phyloP scores from a whole-genome alignment of 441 rosid genomes.

The Mallotus repandus region DNA sequence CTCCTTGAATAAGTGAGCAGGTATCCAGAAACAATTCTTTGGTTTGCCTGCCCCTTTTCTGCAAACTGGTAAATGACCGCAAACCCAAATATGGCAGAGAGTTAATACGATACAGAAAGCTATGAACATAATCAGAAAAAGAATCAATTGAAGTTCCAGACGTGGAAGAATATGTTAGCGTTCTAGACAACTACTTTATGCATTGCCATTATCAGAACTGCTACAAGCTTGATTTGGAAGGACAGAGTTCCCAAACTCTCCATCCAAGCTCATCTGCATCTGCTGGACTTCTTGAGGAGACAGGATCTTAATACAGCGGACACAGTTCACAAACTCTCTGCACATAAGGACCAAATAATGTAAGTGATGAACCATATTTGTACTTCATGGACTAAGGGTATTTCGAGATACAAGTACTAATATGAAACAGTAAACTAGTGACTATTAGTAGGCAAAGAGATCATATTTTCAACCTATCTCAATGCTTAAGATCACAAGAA shows the following conservation, averaged over 20 bases:
- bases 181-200: conserved; percentile 34
- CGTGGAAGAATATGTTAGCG: conserved; percentile 26
- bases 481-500: background rate
- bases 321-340: conserved; percentile 92
- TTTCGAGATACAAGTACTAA: background rate
- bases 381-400: background rate
- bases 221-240: conserved; percentile 81
- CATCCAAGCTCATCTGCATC: conserved; percentile 97
- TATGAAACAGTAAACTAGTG: background rate
- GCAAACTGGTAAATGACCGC: background rate
- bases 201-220: conserved; percentile 85
- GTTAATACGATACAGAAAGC: conserved; percentile 17
- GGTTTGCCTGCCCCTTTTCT: conserved; percentile 4
- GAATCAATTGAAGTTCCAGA: conserved; percentile 16
- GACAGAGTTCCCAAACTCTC: conserved; percentile 61
- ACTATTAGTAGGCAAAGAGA: background rate
- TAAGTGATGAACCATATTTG: background rate
- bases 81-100: conserved; percentile 3
- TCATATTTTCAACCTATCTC: background rate
- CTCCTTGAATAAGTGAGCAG: background rate
- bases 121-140: conserved; percentile 19
- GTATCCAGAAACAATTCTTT: conserved; percentile 13
- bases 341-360: conserved; percentile 1
- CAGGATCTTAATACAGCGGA: conserved; percentile 88
- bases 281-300: conserved; percentile 94